Evolutionary conservation across 2,329 filamentous ascomycete genomes (phyloP).

Genomic region (Cladophialophora chaetospira): DNA sequence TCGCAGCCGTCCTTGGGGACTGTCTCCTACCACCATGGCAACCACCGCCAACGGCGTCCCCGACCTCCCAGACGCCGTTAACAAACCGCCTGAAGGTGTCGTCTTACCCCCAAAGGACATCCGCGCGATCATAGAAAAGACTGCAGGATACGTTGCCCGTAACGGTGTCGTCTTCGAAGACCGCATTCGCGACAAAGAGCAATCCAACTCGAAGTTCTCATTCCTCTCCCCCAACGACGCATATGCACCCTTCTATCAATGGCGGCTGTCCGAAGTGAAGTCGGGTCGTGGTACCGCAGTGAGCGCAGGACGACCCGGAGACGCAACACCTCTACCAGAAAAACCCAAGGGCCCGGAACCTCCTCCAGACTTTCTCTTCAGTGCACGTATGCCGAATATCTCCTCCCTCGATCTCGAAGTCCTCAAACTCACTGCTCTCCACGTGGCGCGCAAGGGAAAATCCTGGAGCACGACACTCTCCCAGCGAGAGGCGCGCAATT

Average conservation of each 20-base stretch:
- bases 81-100: constrained; percentile 78
- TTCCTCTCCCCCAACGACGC: constrained; percentile 80
- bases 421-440: constrained; percentile 77
- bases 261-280: constrained; percentile 84
- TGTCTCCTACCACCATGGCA: constrained; percentile 34
- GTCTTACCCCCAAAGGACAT: constrained; percentile 86
- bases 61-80: constrained; percentile 57
- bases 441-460: constrained; percentile 88
- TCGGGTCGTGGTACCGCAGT: constrained; percentile 79
- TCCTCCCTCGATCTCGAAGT: constrained; percentile 86
- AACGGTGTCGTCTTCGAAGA: constrained; percentile 72
- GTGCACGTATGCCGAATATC: constrained; percentile 94
- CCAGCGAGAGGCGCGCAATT: constrained; percentile 85
- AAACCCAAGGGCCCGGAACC: constrained; percentile 81
- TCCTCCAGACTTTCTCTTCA: constrained; percentile 87
- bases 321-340: constrained; percentile 58
- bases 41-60: constrained; percentile 45
- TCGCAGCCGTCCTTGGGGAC: neutral
- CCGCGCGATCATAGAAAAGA: constrained; percentile 85
- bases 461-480: constrained; percentile 88
- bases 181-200: constrained; percentile 81
- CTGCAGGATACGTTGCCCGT: constrained; percentile 82
- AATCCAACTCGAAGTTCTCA: constrained; percentile 83
- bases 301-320: constrained; percentile 71
- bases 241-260: constrained; percentile 86